Evolutionary conservation across 345 rosid genomes (phyloP).

Genomic region (Eucalyptus sp.): DNA sequence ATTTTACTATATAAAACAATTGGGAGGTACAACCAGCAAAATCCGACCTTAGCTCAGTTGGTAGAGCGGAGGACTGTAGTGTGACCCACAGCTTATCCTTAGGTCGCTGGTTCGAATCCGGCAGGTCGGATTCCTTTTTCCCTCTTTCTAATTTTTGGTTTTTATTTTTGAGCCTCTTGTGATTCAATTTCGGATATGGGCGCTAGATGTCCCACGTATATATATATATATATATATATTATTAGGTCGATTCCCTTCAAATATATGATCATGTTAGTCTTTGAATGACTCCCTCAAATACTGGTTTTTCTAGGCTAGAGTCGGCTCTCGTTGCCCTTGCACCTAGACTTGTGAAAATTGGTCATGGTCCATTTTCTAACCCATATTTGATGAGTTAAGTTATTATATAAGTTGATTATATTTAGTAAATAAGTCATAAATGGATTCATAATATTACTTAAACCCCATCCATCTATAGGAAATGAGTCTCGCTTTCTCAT

Average conservation of each 20-base stretch:
- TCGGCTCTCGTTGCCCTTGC: neutral
- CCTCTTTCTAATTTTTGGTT: too few relatives aligned
- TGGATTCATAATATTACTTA: neutral
- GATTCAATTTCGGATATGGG: too few relatives aligned
- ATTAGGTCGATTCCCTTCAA: neutral
- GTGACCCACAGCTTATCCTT: neutral
- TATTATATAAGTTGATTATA: too few relatives aligned
- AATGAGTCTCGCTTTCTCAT: too few relatives aligned
- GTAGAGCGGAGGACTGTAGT: slow-evolving; percentile 99
- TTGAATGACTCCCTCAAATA: neutral
- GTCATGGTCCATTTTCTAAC: neutral
- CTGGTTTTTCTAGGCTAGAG: neutral
- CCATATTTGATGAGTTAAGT: too few relatives aligned
- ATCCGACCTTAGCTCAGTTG: slow-evolving; percentile 99
- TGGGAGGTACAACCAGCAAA: rapidly evolving
- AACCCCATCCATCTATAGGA: neutral
- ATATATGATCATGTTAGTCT: neutral
- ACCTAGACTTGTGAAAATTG: neutral
- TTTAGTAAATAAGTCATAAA: too few relatives aligned
- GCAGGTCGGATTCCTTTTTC: slow-evolving; percentile 21
- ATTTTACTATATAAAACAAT: rapidly evolving
- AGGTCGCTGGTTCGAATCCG: slow-evolving; percentile 53
- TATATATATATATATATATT: too few relatives aligned
- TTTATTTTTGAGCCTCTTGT: too few relatives aligned
- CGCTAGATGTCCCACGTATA: too few relatives aligned